Conservation (phyloP, 371 early-diverging fungal genomes). For the Syncephalastrum racemosum region DNA sequence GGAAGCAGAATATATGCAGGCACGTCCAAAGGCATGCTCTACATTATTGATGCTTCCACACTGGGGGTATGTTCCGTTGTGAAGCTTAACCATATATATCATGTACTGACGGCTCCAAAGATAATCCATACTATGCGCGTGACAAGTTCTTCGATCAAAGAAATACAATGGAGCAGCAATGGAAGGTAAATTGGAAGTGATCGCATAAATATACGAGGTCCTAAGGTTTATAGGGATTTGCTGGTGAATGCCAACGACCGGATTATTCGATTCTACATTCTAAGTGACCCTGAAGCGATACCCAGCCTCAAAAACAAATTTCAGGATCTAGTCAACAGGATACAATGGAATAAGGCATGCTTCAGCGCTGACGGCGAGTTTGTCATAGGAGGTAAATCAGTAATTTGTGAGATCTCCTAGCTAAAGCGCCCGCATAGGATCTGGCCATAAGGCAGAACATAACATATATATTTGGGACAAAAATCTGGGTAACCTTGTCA, state of each 20-base stretch:
- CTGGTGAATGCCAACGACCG: slow-evolving; percentile 76
- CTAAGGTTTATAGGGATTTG: slow-evolving; percentile 51
- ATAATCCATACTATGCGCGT: slow-evolving; percentile 42
- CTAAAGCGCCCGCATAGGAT: slow-evolving; percentile 38
- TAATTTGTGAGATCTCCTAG: not conserved
- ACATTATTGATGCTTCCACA: slow-evolving; percentile 57
- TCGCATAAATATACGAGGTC: not conserved
- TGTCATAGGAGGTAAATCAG: slow-evolving; percentile 66
- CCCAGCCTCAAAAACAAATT: slow-evolving; percentile 71
- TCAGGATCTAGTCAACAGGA: slow-evolving; percentile 84
- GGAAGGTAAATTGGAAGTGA: slow-evolving; percentile 34
- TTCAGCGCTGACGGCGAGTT: slow-evolving; percentile 87
- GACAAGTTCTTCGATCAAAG: slow-evolving; percentile 59
- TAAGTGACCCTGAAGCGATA: slow-evolving; percentile 43
- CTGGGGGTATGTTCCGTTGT: slow-evolving; percentile 39
- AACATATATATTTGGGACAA: slow-evolving; percentile 94
- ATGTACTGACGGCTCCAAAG: slow-evolving; percentile 14
- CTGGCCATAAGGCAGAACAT: slow-evolving; percentile 81
- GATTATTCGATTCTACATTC: slow-evolving; percentile 63
- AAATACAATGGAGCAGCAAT: slow-evolving; percentile 60
- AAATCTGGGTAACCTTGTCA: slow-evolving; percentile 76
- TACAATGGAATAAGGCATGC: slow-evolving; percentile 82
- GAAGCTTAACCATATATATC: not conserved
- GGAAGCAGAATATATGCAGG: slow-evolving; percentile 76
- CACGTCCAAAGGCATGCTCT: slow-evolving; percentile 66